These are phyloP conservation scores for Citrus reticulata DNA, from an alignment of 345 rosid species.

Conservation along the genomic window DNA sequence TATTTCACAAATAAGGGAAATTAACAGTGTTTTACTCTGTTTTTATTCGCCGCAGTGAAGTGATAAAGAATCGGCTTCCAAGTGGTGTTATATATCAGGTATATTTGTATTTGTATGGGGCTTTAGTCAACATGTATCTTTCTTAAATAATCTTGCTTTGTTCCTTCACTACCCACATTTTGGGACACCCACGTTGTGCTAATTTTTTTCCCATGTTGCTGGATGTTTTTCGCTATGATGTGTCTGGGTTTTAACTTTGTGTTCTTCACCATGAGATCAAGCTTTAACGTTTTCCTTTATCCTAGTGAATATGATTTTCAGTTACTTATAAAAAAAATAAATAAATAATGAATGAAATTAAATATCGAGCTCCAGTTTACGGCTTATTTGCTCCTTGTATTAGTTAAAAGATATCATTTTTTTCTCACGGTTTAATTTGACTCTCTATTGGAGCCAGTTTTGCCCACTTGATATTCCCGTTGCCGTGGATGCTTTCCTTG, in stretches of 20 bases:
- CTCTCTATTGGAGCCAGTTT: constrained; percentile 43
- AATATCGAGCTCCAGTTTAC: background rate
- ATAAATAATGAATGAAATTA: no score
- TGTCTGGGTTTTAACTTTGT: background rate
- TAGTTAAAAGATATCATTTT: background rate
- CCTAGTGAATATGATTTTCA: background rate
- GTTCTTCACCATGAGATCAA: no score
- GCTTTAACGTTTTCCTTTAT: background rate
- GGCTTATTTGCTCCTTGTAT: background rate
- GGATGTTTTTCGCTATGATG: background rate
- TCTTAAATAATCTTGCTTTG: background rate
- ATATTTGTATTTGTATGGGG: constrained; percentile 1
- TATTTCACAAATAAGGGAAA: background rate
- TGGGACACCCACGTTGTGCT: background rate
- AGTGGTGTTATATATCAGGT: constrained; percentile 70
- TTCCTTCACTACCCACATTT: background rate
- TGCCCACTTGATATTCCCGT: constrained; percentile 79
- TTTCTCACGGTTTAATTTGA: constrained; percentile 8
- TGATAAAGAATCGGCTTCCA: constrained; percentile 66
- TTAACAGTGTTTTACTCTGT: background rate
- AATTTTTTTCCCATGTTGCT: background rate
- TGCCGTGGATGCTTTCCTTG: constrained; percentile 68
- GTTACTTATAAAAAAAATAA: background rate
- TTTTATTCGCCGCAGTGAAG: constrained; percentile 53
- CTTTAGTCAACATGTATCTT: background rate